These are phyloP conservation scores for Fusarium buharicum DNA, from an alignment of 2,329 filamentous ascomycete species.

Conservation along the genomic window DNA sequence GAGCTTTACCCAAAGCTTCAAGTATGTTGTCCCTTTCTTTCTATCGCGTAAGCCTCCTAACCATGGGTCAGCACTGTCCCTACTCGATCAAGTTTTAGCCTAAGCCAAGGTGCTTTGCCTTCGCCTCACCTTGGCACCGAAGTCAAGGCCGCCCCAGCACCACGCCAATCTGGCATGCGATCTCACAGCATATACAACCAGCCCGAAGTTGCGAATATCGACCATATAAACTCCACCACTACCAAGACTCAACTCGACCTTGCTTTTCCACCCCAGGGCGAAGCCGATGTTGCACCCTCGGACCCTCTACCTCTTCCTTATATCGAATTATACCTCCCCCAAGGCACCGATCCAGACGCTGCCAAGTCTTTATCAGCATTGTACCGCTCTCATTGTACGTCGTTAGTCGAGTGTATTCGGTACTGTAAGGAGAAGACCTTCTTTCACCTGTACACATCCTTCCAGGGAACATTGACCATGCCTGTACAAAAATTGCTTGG, in stretches of 20 bases:
- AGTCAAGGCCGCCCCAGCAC: slow-evolving; percentile 17
- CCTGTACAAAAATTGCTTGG: slow-evolving; percentile 93
- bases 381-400: slow-evolving; percentile 95
- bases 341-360: slow-evolving; percentile 84
- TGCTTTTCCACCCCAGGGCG: slow-evolving; percentile 68
- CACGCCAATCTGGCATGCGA: slow-evolving; percentile 31
- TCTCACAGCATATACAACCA: slow-evolving; percentile 68
- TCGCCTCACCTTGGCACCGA: slow-evolving; percentile 47
- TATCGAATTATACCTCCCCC: slow-evolving; percentile 83
- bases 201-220: slow-evolving; percentile 64
- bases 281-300: slow-evolving; percentile 65
- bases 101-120: slow-evolving; percentile 42
- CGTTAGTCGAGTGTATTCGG: slow-evolving; percentile 91
- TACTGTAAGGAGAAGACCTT: slow-evolving; percentile 98
- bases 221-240: slow-evolving; percentile 67
- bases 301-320: slow-evolving; percentile 83
- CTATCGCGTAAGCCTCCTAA: slow-evolving; percentile 34
- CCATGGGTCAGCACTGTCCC: slow-evolving; percentile 48
- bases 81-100: slow-evolving; percentile 46
- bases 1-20: slow-evolving; percentile 61
- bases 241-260: slow-evolving; percentile 69
- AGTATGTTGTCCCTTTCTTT: slow-evolving; percentile 52
- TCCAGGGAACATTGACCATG: slow-evolving; percentile 95
- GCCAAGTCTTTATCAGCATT: slow-evolving; percentile 86
- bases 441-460: slow-evolving; percentile 92